Evolutionary conservation across 305 asterid species (phyloP).

Genomic region (Solanum hybrid): DNA sequence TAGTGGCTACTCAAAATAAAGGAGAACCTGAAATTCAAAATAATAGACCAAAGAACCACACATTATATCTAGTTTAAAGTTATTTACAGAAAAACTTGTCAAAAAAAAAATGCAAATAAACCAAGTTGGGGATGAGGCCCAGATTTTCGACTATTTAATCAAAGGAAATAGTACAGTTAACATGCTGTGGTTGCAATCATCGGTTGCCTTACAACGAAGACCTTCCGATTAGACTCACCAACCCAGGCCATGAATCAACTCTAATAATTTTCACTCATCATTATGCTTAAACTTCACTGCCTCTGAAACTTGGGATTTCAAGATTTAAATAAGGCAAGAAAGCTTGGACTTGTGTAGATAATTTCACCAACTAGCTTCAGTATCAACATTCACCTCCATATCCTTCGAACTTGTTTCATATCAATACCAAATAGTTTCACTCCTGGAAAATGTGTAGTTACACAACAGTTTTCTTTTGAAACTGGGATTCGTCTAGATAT

Average conservation of each 20-base stretch:
- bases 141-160: neutral
- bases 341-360: neutral
- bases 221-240: neutral
- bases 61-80: neutral
- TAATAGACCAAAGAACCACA: neutral
- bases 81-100: neutral
- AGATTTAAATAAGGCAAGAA: neutral
- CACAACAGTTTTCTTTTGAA: neutral
- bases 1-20: neutral
- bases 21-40: neutral
- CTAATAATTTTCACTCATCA: neutral
- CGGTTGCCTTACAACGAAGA: neutral
- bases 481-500: neutral
- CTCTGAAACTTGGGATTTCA: neutral
- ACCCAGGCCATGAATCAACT: neutral
- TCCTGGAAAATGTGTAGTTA: neutral
- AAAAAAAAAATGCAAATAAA: neutral
- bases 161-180: neutral
- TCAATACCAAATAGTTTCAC: neutral
- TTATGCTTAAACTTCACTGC: neutral
- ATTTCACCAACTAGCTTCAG: neutral
- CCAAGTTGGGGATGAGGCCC: neutral
- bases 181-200: neutral
- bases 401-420: neutral
- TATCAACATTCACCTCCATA: neutral